Evolutionary conservation across 345 rosid species (phyloP), one percentile per base, ranked within the genome.

Genomic region (Eucalyptus dawsonii): DNA sequence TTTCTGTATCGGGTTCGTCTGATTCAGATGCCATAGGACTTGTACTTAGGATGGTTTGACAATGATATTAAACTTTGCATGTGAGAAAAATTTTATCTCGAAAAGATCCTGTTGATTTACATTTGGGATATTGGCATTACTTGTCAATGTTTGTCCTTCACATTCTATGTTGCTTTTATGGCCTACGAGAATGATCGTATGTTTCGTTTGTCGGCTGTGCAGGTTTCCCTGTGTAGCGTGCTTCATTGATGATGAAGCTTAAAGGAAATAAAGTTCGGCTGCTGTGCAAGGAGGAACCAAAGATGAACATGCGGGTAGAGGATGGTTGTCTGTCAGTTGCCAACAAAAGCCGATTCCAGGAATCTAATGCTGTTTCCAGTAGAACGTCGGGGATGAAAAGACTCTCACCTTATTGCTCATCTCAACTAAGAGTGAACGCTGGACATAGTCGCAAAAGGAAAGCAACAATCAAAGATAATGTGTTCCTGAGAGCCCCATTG

Each of bases 381-480:
- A 92, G 91, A 91, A 83, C 89, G 2, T 50, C 31, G 5, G 69
- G 62, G 27, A 22, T 93, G 44, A 93, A 93, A 93, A 92, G 96
- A 87, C 90, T 76, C 40, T 93, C 92, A 49, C 95, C 94, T 0
- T 89, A 87, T 89, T 45, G 89, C 87, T 88, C 92, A 51, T 93
- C 93, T 34, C 72, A 69, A 89, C 90, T 92, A 49, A 93, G 92
- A 89, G 91, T 92, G 34, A 90, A 87, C 45, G 88, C 93, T 24
- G 92, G 92, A 87, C 90, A 88, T 42, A 65, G 88, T 91, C 40
- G 14, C 89, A 86, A 91, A 90, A 86, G 81, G 88, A 92, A 92
- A 89, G 92, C 95, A 67, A 88, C 92, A 34, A 89, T 90, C 69
- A 88, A 87, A 80, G 89, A 86, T 89, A 92, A 90, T 87, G 88